Conservation (phyloP, 1,284 basidiomycete species). For the Lentinus polychrous region DNA sequence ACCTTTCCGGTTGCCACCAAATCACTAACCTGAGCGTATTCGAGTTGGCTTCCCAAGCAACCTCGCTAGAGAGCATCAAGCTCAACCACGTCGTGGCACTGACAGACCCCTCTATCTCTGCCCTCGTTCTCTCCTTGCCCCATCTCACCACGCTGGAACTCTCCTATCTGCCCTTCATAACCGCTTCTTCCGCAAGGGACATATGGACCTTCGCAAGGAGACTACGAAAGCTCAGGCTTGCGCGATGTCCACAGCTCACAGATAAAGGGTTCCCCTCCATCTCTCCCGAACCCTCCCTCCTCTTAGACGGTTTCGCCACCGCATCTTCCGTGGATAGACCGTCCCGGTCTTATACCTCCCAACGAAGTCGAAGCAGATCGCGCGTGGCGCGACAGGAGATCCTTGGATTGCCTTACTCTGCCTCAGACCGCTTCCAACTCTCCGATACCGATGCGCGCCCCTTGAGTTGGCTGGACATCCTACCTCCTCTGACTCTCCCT, state of each 20-base stretch:
- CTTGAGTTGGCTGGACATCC: constrained; percentile 47
- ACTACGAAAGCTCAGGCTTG: constrained; percentile 71
- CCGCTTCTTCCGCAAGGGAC: constrained; percentile 66
- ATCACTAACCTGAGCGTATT: constrained; percentile 74
- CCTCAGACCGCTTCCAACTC: not conserved
- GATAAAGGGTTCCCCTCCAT: constrained; percentile 71
- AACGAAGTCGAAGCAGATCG: not conserved
- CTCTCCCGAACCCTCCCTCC: not conserved
- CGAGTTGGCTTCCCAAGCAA: constrained; percentile 62
- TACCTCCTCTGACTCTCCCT: constrained; percentile 52
- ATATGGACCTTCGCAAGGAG: constrained; percentile 79
- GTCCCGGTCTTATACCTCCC: not conserved
- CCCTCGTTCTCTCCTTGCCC: constrained; percentile 70
- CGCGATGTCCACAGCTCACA: constrained; percentile 63
- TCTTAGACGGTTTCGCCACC: not conserved
- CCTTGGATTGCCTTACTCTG: constrained; percentile 21
- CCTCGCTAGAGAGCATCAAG: constrained; percentile 68
- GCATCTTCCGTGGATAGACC: not conserved
- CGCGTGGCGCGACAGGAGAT: not conserved
- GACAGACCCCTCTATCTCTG: constrained; percentile 70
- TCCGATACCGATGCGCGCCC: constrained; percentile 38
- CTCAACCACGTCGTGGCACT: constrained; percentile 62
- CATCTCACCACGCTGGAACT: constrained; percentile 81
- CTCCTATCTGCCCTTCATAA: constrained; percentile 65
- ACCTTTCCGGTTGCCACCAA: constrained; percentile 69